A percentile compares a stretch with the other conserved stretches of the same genome.
These are phyloP conservation scores for Chloromonas sp. DNA, from an alignment of 163 green algal genomes.

Conservation along the genomic window DNA sequence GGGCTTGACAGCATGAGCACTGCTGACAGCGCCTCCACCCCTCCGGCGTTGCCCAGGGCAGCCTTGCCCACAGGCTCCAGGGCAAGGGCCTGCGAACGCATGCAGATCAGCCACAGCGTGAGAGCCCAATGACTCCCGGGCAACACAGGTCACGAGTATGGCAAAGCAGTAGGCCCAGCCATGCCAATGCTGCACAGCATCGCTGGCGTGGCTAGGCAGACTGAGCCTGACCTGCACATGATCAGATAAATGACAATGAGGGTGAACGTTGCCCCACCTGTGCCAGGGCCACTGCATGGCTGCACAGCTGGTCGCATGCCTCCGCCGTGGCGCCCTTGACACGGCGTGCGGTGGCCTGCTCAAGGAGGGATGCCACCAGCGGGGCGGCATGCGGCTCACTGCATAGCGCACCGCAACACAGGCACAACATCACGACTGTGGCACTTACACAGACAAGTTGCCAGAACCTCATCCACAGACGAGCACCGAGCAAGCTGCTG, in stretches of 20 bases:
- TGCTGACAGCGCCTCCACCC: background rate
- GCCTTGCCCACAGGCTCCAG: constrained; percentile 9
- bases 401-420: background rate
- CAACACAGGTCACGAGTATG: no score
- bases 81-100: background rate
- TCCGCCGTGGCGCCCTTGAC: background rate
- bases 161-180: no score
- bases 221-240: no score
- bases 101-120: no score
- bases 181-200: no score
- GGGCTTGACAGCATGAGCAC: background rate
- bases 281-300: background rate
- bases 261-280: background rate
- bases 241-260: no score
- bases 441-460: no score
- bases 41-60: background rate
- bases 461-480: no score
- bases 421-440: background rate
- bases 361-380: background rate
- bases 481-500: no score
- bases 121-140: no score
- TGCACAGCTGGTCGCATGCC: background rate
- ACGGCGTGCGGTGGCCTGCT: background rate
- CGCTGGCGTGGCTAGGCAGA: no score
- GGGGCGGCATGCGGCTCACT: background rate